Evolutionary conservation across 257 asterid genomes (phyloP).

Genomic region (Petunia axillaris): DNA sequence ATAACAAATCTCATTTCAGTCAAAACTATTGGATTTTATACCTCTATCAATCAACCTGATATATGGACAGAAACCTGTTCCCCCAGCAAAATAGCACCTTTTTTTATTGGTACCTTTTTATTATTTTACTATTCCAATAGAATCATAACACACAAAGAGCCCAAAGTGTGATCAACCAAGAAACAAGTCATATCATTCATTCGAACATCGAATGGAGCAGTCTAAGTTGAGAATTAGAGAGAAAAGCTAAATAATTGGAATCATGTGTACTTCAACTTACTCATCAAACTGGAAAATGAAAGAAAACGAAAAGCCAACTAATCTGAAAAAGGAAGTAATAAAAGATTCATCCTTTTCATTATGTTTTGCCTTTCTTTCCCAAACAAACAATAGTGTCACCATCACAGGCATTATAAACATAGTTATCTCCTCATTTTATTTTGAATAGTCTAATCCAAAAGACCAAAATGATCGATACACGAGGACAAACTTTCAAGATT

Average conservation of each 20-base stretch:
- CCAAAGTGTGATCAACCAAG: background rate
- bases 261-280: constrained; percentile 7
- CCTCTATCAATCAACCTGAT: background rate
- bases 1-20: background rate
- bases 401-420: background rate
- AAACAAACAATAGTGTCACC: background rate
- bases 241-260: constrained; percentile 23
- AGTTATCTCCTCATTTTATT: background rate
- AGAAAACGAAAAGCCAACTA: background rate
- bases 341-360: no score
- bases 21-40: background rate
- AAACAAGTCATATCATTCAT: background rate
- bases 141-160: background rate
- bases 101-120: background rate
- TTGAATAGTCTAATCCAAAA: background rate
- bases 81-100: background rate
- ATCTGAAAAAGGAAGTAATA: background rate
- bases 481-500: background rate
- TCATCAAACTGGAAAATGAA: constrained; percentile 25
- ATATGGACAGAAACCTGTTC: background rate
- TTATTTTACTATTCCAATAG: background rate
- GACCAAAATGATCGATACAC: background rate
- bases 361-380: background rate
- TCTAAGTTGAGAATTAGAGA: background rate
- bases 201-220: background rate